phyloP scores from a whole-genome alignment of 805 yeast species.

The Pichia deserticola region DNA sequence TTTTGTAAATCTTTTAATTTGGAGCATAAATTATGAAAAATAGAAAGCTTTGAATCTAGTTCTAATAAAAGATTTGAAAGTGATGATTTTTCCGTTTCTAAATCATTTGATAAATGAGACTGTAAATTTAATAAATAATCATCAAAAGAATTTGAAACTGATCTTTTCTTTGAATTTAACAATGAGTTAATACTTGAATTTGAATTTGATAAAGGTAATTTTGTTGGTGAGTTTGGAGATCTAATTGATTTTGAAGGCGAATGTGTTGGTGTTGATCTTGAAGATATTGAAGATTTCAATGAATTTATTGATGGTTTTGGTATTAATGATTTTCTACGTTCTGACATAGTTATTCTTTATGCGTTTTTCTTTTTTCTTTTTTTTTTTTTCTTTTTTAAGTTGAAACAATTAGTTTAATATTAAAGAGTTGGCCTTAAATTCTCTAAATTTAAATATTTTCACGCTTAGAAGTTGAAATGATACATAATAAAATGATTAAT shows the following conservation, averaged over 20 bases:
- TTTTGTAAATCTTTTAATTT: conserved; percentile 1
- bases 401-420: no score
- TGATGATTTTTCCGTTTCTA: neutral
- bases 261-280: conserved; percentile 4
- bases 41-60: neutral
- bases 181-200: neutral
- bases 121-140: conserved; percentile 1
- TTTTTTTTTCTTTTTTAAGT: no score
- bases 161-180: neutral
- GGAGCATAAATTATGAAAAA: neutral
- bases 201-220: conserved; percentile 1
- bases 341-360: neutral
- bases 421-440: no score
- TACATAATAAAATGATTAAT: no score
- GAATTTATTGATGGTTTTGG: conserved; percentile 1
- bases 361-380: no score
- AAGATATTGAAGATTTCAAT: neutral
- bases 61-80: neutral
- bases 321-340: conserved; percentile 5
- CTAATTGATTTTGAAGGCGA: no score
- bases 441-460: no score
- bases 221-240: conserved; percentile 1
- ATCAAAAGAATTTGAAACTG: neutral
- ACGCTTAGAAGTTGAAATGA: no score
- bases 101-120: conserved; percentile 2